Evolutionary conservation across 2,329 filamentous ascomycete species (phyloP), one percentile per base, ranked within the genome.

Genomic region (Teratosphaeria pseudoeucalypti): DNA sequence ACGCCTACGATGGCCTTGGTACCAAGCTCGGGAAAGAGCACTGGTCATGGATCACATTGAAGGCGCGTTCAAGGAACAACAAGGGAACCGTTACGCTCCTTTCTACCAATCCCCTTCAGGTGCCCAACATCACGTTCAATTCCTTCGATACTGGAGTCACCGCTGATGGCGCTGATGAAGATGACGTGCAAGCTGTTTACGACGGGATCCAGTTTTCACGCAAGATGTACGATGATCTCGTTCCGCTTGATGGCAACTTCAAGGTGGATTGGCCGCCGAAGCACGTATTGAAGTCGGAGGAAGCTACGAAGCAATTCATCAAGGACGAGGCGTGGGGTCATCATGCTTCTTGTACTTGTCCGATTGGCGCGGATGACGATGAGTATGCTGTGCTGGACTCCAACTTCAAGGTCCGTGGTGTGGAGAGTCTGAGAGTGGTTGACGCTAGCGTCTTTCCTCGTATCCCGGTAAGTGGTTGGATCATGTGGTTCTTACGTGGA

Each of bases 121-220:
- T 78, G 6, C 87, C 87, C 0, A 69, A 79, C 6, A 86, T 89
- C 64, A 76, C 76, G 56, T 87, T 85, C 74, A 82, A 84, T 71
- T 86, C 80, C 71, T 86, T 72, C 56, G 77, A 79, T 57, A 74
- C 76, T 0, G 74, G 57, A 11, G n/a, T 34, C 10, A 55, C 54
- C 19, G 23, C 23, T 23, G n/a, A 57, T 34, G 55, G 39, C 11
- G 55, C 55, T 12, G 60, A 62, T 32, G 65, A 70, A 34, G 64
- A 64, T 69, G 79, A 83, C 63, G 71, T 81, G 6, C 66, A 75
- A 54, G 82, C 83, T 0, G 64, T 85, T 14, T 74, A 76, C 34
- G 84, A 88, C 66, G 82, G 78, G 1, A 72, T 87, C 55, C 67
- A 77, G 58, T 77, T 83, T 7, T 75, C 79, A 0, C 79, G 83